phyloP scores from a whole-genome alignment of 495 filamentous ascomycete species.

The Aspergillus bertholletiae region DNA sequence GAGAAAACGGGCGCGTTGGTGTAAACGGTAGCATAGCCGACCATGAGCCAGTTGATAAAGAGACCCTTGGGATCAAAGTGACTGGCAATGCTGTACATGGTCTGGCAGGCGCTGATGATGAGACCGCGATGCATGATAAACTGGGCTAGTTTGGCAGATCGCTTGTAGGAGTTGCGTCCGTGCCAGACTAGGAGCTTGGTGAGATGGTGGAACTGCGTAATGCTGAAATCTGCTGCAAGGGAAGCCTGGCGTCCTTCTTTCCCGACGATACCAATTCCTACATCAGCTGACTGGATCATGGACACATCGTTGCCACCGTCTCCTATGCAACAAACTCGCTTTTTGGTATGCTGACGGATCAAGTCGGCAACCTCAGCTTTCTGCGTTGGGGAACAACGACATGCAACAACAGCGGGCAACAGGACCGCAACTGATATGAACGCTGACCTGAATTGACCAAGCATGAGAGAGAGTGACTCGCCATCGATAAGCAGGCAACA shows the following conservation, averaged over 20 bases:
- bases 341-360: constrained; percentile 88
- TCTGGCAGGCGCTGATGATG: constrained; percentile 93
- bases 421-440: constrained; percentile 88
- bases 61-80: constrained; percentile 90
- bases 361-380: constrained; percentile 91
- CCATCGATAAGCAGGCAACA: constrained; percentile 95
- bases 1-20: constrained; percentile 93
- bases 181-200: constrained; percentile 98
- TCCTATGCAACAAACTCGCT: constrained; percentile 93
- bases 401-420: constrained; percentile 90
- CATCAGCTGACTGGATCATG: constrained; percentile 98
- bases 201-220: constrained; percentile 92
- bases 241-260: constrained; percentile 96
- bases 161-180: constrained; percentile 93
- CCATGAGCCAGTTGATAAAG: constrained; percentile 95
- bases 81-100: constrained; percentile 91
- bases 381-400: constrained; percentile 94
- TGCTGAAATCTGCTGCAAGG: constrained; percentile 93
- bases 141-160: constrained; percentile 90
- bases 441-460: constrained; percentile 71
- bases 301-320: constrained; percentile 98
- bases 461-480: constrained; percentile 78
- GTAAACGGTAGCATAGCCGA: constrained; percentile 95
- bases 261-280: constrained; percentile 96
- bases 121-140: constrained; percentile 98